Evolutionary conservation across 345 rosid genomes (phyloP).

Genomic region (Anacardium occidentale): DNA sequence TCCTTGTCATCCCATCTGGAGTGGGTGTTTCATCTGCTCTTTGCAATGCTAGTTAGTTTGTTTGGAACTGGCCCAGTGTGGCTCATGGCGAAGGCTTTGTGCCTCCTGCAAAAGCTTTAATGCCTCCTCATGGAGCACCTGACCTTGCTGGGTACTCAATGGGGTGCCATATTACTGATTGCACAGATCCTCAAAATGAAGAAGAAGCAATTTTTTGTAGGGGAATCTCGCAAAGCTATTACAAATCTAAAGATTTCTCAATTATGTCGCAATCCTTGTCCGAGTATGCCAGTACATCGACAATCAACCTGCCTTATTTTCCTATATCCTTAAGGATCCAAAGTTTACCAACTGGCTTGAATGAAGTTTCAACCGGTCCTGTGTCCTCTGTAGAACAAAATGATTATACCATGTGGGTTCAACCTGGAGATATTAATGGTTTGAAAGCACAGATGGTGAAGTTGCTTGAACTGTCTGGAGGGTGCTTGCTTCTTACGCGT

Average conservation of each 20-base stretch:
- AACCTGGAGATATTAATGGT: slow-evolving; percentile 88
- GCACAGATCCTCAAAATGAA: slow-evolving; percentile 50
- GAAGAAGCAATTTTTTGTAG: slow-evolving; percentile 73
- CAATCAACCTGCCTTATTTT: slow-evolving; percentile 35
- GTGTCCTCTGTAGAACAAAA: slow-evolving; percentile 46
- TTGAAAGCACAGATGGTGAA: slow-evolving; percentile 73
- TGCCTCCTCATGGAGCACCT: slow-evolving; percentile 42
- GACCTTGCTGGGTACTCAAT: slow-evolving; percentile 48
- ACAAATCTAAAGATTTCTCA: slow-evolving; percentile 59
- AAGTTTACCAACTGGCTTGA: slow-evolving; percentile 54
- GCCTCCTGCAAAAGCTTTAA: slow-evolving; percentile 40
- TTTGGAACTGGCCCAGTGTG: slow-evolving; percentile 98
- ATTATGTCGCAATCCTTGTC: slow-evolving; percentile 53
- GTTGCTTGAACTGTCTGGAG: slow-evolving; percentile 83
- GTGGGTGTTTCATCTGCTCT: slow-evolving; percentile 85
- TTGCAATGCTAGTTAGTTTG: slow-evolving; percentile 81
- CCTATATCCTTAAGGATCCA: slow-evolving; percentile 46
- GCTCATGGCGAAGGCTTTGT: slow-evolving; percentile 95
- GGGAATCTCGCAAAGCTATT: slow-evolving; percentile 57
- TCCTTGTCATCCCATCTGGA: slow-evolving; percentile 87
- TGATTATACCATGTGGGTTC: slow-evolving; percentile 75
- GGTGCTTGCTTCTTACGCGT: slow-evolving; percentile 68
- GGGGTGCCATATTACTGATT: slow-evolving; percentile 51
- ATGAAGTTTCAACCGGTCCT: slow-evolving; percentile 43
- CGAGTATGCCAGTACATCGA: slow-evolving; percentile 41